A percentile compares a stretch with the other conserved stretches of the same genome.
These are phyloP conservation scores for Boletus pseudo-olivaceus DNA, from an alignment of 768 basidiomycete genomes.

Conservation along the genomic window DNA sequence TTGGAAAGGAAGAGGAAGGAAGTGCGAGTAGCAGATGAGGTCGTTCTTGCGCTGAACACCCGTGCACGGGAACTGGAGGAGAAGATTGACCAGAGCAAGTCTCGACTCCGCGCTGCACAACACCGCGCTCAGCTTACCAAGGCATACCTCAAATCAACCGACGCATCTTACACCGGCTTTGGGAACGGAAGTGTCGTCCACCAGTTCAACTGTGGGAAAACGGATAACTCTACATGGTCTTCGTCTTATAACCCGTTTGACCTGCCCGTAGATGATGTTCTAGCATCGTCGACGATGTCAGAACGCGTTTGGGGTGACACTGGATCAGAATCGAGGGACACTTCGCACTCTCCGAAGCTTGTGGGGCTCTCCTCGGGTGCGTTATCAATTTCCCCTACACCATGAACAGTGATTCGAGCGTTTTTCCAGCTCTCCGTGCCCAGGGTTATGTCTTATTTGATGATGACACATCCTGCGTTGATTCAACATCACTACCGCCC, in stretches of 20 bases:
- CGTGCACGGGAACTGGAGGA: constrained; percentile 76
- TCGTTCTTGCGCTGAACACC: constrained; percentile 55
- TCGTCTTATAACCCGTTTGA: constrained; percentile 33
- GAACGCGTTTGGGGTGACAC: constrained; percentile 6
- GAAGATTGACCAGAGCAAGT: constrained; percentile 59
- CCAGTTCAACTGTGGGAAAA: constrained; percentile 9
- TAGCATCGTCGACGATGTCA: constrained; percentile 13
- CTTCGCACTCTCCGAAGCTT: constrained; percentile 25
- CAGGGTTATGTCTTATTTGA: constrained; percentile 42
- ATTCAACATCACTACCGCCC: constrained; percentile 12
- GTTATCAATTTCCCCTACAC: constrained; percentile 22
- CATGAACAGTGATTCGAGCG: constrained; percentile 8
- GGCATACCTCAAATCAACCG: constrained; percentile 29
- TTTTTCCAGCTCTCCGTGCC: constrained; percentile 24
- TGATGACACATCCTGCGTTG: constrained; percentile 35
- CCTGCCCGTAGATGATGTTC: constrained; percentile 17
- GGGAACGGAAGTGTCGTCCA: constrained; percentile 6
- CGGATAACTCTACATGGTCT: constrained; percentile 21
- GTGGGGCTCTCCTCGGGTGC: constrained; percentile 31
- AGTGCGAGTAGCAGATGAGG: constrained; percentile 57
- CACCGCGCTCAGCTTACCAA: constrained; percentile 51
- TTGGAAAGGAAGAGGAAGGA: constrained; percentile 59
- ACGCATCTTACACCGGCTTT: constrained; percentile 2
- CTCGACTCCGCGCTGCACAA: constrained; percentile 53
- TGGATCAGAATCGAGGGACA: constrained; percentile 14